Percentiles rank a stretch among this genome's conserved stretches.
These are phyloP conservation scores for Chalciporus chontae DNA, from an alignment of 768 basidiomycete genomes.

Conservation along the genomic window DNA sequence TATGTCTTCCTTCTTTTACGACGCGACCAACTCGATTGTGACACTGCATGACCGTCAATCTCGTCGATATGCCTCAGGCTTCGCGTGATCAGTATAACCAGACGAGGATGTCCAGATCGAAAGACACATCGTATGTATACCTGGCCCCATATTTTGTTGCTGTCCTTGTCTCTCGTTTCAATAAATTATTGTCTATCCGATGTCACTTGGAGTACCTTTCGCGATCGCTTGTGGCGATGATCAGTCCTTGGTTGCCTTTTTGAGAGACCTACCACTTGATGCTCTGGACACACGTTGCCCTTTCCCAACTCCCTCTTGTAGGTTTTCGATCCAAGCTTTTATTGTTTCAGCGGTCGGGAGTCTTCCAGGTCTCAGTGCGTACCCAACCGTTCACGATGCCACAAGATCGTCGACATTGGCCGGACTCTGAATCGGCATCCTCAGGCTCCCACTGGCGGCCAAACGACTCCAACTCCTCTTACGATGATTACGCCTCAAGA, in stretches of 20 bases:
- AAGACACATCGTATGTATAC: no score
- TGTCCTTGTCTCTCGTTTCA: no score
- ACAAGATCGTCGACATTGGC: slow-evolving; percentile 10
- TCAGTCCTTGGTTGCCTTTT: slow-evolving; percentile 1
- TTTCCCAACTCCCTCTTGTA: background rate
- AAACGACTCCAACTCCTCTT: slow-evolving; percentile 2
- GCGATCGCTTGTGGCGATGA: no score
- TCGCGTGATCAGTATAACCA: no score
- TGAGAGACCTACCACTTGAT: background rate
- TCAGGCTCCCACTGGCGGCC: slow-evolving; percentile 8
- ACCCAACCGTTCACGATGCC: slow-evolving; percentile 16
- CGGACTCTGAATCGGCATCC: slow-evolving; percentile 6
- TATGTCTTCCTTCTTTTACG: no score
- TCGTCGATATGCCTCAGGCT: no score
- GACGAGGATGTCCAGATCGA: no score
- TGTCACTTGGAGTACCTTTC: no score
- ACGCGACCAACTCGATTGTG: no score
- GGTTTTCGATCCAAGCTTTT: slow-evolving; percentile 14
- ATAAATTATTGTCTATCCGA: no score
- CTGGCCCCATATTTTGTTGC: no score
- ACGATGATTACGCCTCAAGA: slow-evolving; percentile 8
- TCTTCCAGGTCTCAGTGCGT: slow-evolving; percentile 5
- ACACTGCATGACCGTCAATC: no score
- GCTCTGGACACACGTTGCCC: background rate
- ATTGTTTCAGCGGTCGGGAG: slow-evolving; percentile 4